phyloP scores from a whole-genome alignment of 805 yeast species.

The Yamadazyma insecticola region DNA sequence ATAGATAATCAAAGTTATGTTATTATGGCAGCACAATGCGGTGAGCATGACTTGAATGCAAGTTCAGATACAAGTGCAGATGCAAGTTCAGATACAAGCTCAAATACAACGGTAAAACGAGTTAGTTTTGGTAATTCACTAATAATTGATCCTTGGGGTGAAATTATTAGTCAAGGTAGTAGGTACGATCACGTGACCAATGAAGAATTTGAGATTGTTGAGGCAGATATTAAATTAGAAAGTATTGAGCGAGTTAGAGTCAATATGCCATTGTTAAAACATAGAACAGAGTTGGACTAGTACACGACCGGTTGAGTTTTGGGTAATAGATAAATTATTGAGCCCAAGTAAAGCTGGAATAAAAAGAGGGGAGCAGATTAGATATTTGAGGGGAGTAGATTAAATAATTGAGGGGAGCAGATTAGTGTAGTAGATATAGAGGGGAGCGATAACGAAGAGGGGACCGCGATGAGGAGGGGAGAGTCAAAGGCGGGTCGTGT shows the following conservation, averaged over 20 bases:
- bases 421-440: too few species aligned
- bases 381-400: too few species aligned
- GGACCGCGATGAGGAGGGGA: too few species aligned
- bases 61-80: constrained; percentile 18
- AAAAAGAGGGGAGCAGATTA: too few species aligned
- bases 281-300: too few species aligned
- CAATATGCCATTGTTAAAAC: constrained; percentile 76
- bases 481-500: too few species aligned
- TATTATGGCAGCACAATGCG: constrained; percentile 85
- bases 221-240: constrained; percentile 64
- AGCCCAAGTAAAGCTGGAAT: too few species aligned
- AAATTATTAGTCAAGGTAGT: constrained; percentile 50
- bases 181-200: constrained; percentile 22
- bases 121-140: constrained; percentile 84
- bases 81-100: constrained; percentile 10
- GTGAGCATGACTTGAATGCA: constrained; percentile 59
- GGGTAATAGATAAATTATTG: too few species aligned
- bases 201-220: constrained; percentile 34
- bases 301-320: too few species aligned
- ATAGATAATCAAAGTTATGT: constrained; percentile 85
- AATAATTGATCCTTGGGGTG: constrained; percentile 92
- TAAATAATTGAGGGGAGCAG: too few species aligned
- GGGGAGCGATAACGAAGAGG: too few species aligned
- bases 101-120: too few species aligned
- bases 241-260: constrained; percentile 47